These are phyloP conservation scores for Imleria badia DNA, from an alignment of 768 basidiomycete genomes.

Conservation along the genomic window DNA sequence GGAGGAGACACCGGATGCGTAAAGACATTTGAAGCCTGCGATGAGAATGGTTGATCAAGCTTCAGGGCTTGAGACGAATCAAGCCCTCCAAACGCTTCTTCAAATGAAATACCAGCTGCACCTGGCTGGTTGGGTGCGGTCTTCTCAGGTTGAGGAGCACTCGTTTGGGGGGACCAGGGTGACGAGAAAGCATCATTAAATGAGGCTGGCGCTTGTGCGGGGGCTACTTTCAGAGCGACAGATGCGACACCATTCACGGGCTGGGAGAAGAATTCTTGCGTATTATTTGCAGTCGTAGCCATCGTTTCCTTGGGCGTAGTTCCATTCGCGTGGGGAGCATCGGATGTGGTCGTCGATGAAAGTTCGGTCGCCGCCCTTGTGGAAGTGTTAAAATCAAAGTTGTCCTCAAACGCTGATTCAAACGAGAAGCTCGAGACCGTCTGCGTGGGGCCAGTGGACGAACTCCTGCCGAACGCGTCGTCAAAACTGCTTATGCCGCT, in stretches of 20 bases:
- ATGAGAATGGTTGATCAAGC: conserved; percentile 39
- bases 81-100: conserved; percentile 56
- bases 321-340: conserved; percentile 27
- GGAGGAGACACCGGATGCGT: conserved; percentile 21
- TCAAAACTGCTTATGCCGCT: conserved; percentile 62
- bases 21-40: conserved; percentile 34
- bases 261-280: conserved; percentile 11
- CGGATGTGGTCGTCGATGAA: conserved; percentile 27
- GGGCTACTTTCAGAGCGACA: conserved; percentile 11
- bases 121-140: conserved; percentile 6
- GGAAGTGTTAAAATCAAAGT: conserved; percentile 60
- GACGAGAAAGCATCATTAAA: conserved; percentile 52
- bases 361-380: conserved; percentile 34
- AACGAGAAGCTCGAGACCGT: conserved; percentile 51
- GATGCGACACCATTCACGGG: conserved; percentile 13
- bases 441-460: conserved; percentile 37
- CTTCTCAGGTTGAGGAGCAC: conserved; percentile 18
- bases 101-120: conserved; percentile 39
- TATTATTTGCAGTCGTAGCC: conserved; percentile 5
- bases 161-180: conserved; percentile 2
- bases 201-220: conserved; percentile 31
- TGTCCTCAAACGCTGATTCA: conserved; percentile 61
- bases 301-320: conserved; percentile 8
- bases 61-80: conserved; percentile 39
- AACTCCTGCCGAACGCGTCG: conserved; percentile 64